A percentile compares a stretch with the other conserved stretches of the same genome.
Conservation (phyloP, 768 basidiomycete genomes). For the Podaxis rugospora region DNA sequence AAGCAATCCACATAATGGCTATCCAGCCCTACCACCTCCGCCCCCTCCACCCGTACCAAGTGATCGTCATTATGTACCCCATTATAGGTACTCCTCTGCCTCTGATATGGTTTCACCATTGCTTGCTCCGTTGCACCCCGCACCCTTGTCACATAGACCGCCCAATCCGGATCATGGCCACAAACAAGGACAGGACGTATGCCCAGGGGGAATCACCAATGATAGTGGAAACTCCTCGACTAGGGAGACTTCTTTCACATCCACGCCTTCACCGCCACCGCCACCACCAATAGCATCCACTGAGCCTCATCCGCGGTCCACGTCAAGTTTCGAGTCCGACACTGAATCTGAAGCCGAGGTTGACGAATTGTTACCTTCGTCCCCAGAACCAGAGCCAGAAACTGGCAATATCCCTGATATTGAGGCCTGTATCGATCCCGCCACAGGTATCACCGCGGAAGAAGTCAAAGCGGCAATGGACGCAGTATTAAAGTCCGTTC, state of each 20-base stretch:
- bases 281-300: not conserved
- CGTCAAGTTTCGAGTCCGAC: not conserved
- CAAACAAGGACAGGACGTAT: not conserved
- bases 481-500: slow-evolving; percentile 9
- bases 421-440: slow-evolving; percentile 9
- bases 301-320: not conserved
- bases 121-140: not conserved
- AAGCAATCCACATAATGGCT: not conserved
- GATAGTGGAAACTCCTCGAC: not conserved
- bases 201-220: not conserved
- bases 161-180: not conserved
- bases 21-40: not conserved
- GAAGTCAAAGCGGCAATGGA: slow-evolving; percentile 13
- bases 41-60: not conserved
- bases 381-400: slow-evolving; percentile 8
- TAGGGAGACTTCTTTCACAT: not conserved
- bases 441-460: slow-evolving; percentile 11
- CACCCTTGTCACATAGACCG: not conserved
- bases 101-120: not conserved
- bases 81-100: slow-evolving; percentile 1
- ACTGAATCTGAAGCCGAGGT: not conserved
- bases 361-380: slow-evolving; percentile 6
- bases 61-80: not conserved
- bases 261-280: not conserved
- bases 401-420: not conserved